Evolutionary conservation across 2,329 filamentous ascomycete species (phyloP).

Genomic region (Clonostachys rosea): DNA sequence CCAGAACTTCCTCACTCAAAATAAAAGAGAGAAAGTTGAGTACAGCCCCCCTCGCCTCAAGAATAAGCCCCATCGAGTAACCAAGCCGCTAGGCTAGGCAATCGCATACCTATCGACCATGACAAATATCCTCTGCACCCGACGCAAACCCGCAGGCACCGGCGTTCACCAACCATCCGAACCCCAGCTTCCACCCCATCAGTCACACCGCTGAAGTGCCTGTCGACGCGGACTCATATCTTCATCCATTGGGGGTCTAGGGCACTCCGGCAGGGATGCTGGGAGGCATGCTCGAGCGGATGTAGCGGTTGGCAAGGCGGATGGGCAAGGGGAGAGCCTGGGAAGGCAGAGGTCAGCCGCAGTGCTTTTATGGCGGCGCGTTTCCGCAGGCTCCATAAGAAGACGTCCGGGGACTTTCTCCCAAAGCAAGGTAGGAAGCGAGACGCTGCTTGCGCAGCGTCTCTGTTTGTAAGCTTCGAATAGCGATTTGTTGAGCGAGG

Average conservation of each 20-base stretch:
- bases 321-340: slow-evolving; percentile 39
- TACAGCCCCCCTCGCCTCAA: slow-evolving; percentile 84
- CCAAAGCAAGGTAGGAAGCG: slow-evolving; percentile 68
- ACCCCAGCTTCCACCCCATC: slow-evolving; percentile 11
- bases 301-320: slow-evolving; percentile 38
- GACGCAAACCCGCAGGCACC: slow-evolving; percentile 37
- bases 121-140: slow-evolving; percentile 71
- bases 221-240: slow-evolving; percentile 72
- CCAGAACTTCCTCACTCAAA: not conserved
- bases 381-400: slow-evolving; percentile 68
- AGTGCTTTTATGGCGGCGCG: slow-evolving; percentile 99
- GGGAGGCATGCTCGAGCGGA: slow-evolving; percentile 31
- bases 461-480: slow-evolving; percentile 98
- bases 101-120: slow-evolving; percentile 99
- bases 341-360: slow-evolving; percentile 69
- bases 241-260: slow-evolving; percentile 65
- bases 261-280: slow-evolving; percentile 13
- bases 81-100: slow-evolving; percentile 56
- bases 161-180: slow-evolving; percentile 36
- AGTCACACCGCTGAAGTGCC: slow-evolving; percentile 14
- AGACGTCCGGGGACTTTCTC: slow-evolving; percentile 99
- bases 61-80: slow-evolving; percentile 99
- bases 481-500: slow-evolving; percentile 99
- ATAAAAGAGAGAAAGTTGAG: not conserved
- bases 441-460: slow-evolving; percentile 26